These are phyloP conservation scores for Clavariopsis aquatica DNA, from an alignment of 495 filamentous ascomycete genomes.

Conservation along the genomic window DNA sequence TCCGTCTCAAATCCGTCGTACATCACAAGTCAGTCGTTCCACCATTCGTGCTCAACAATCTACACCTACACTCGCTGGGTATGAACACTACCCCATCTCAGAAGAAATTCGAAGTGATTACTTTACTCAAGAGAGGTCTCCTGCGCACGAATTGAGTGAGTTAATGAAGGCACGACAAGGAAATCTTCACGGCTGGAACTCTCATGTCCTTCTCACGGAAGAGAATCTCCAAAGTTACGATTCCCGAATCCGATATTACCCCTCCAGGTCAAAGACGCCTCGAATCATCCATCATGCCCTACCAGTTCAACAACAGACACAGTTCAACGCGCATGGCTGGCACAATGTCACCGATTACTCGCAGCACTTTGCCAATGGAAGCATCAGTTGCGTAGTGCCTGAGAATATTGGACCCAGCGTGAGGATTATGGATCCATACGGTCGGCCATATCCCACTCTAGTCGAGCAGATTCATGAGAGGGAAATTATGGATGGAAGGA, in stretches of 20 bases:
- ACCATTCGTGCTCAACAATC: background rate
- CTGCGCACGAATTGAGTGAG: background rate
- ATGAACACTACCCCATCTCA: background rate
- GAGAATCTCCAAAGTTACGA: background rate
- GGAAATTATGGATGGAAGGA: constrained; percentile 14
- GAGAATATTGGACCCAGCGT: constrained; percentile 2
- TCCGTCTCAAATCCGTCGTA: background rate
- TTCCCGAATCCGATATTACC: background rate
- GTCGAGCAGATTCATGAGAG: constrained; percentile 3
- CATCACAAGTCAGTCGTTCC: background rate
- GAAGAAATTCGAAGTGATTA: background rate
- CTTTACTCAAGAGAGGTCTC: background rate
- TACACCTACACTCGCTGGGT: background rate
- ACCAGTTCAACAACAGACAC: background rate
- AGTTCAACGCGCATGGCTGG: background rate
- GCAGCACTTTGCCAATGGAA: background rate
- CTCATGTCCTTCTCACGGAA: background rate
- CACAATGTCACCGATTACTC: background rate
- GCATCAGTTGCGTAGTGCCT: background rate
- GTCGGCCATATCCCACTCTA: background rate
- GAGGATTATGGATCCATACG: background rate
- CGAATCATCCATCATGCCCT: background rate
- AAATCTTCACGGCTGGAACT: too few species aligned
- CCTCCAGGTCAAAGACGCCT: background rate
- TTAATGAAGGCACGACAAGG: too few species aligned